Base-by-base conservation (phyloP, 352 stramenopile species). In the Globisporangium barbulae region DNA sequence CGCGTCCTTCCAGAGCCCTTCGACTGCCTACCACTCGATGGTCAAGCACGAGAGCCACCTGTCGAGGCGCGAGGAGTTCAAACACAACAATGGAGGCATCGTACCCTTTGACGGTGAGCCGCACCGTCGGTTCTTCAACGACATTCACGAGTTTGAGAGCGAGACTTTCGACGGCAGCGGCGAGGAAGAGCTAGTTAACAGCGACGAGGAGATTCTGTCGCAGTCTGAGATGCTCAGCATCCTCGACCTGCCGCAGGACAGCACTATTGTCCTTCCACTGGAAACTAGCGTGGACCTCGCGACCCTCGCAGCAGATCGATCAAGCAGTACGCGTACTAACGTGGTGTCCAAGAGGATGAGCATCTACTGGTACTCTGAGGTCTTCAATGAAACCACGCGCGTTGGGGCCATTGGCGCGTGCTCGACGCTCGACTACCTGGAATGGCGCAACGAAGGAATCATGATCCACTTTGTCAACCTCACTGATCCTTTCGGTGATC, bases 381-480 rank as follows among this genome's bases (percentile, higher is more conserved):
- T 76, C 56, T 83, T 75, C 33, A 88, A 77, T 13, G 30, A 59
- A 45, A 67, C 44, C 47, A 75, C 53, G 25, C 68, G 45, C 17
- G 56, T 75, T 42, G 94, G 92, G 21, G 93, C 87, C 1, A 85
- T 99, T 15, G 94, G 88, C 22, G 90, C 93, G 5, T 99, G 96
- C 68, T 98, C 92, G 5, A 98, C 91, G 21, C 65, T 85, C 49
- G 94, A 99, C 69, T 89, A 97, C 63, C 73, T 94, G 1, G 85
- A 90, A 4, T 98, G 93, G 94, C 82, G 88, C 33, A 98, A 98
- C 59, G 94, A 99, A 88, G 97, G 97, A 12, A 83, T 98, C 37
- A 90, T 98, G 82, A 71, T 99, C 4, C 88, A 98, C 58, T 98
- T 97, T 64, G 71, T 53, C 1, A 99, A 99, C 63, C 71, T 99